Base-by-base conservation (phyloP, 2,329 filamentous ascomycete species). In the Claviceps sp. region DNA sequence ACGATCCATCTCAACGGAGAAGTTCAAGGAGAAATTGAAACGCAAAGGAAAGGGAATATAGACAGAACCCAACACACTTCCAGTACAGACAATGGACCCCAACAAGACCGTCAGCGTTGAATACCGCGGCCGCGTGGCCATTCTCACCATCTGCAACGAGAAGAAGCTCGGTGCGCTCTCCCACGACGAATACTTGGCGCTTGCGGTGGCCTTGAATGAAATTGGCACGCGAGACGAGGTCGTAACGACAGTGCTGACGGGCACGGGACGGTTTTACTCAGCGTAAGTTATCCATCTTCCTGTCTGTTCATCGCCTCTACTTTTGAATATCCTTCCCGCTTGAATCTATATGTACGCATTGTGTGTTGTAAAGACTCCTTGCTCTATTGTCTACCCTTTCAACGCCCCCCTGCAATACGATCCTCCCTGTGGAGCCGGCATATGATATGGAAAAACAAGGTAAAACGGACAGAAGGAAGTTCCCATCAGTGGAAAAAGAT, bases 111-210 rank as follows among this genome's bases (percentile, higher is more conserved):
- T 72, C 57, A 59, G 54, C 8, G 55, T 72, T 54, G 69, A 72
- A 54, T 70, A 70, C 57, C 68, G 62, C 50, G 69, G 67, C 50
- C 68, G 69, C 56, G 62, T 71, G 16, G 70, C 91, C 62, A 80
- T 90, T 64, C 83, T 98, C 67, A 95, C 88, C 17, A 83, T 98
- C 64, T 84, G 90, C 69, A 85, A 87, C 50, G 79, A 84, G 51
- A 79, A 82, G 65, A 96, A 96, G 72, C 87, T 97, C 67, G 94
- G 94, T 67, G 89, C 91, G 37, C 71, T 96, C 50, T 78, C 72
- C 54, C 75, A 78, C 61, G 71, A 78, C 55, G 76, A 83, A 50
- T 97, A 96, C 73, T 95, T 86, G 66, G 76, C 82, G 34, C 76
- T 97, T 43, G 81, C 85, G 1, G 76, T 80, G 59, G 76, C 81